phyloP scores from a whole-genome alignment of 352 stramenopile genomes.

The Phytophthora podocarpi region DNA sequence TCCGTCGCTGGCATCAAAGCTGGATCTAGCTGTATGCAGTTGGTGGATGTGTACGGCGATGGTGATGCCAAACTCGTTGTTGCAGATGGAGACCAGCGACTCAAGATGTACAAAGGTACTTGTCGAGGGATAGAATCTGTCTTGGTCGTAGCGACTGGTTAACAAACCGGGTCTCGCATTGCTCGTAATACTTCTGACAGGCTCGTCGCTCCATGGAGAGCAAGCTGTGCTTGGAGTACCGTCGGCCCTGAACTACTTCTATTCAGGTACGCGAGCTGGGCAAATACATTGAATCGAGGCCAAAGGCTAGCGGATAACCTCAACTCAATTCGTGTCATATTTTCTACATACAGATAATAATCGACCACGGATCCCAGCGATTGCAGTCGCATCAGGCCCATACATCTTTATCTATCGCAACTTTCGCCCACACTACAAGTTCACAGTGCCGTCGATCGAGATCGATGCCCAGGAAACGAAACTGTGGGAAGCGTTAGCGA shows the following conservation, averaged over 20 bases:
- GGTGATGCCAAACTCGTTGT: conserved; percentile 84
- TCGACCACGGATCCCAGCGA: conserved; percentile 74
- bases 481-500: conserved; percentile 70
- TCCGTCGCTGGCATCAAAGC: conserved; percentile 89
- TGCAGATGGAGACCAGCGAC: conserved; percentile 74
- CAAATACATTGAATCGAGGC: too few relatives aligned
- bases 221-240: conserved; percentile 82
- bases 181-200: conserved; percentile 10
- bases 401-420: conserved; percentile 93
- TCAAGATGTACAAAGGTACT: conserved; percentile 90
- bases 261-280: conserved; percentile 42
- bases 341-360: conserved; percentile 47
- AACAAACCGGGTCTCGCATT: too few relatives aligned
- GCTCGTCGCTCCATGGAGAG: conserved; percentile 80
- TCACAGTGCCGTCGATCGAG: conserved; percentile 82
- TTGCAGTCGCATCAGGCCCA: conserved; percentile 85
- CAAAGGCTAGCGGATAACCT: not conserved
- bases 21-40: conserved; percentile 73
- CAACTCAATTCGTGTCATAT: not conserved
- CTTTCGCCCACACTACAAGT: conserved; percentile 92
- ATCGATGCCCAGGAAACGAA: conserved; percentile 74
- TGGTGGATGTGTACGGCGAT: conserved; percentile 86
- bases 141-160: too few relatives aligned
- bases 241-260: conserved; percentile 77
- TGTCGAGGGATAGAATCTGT: too few relatives aligned